Evolutionary conservation across 2,329 filamentous ascomycete species (phyloP), one percentile per base, ranked within the genome.

Genomic region (Aplosporella prunicola): DNA sequence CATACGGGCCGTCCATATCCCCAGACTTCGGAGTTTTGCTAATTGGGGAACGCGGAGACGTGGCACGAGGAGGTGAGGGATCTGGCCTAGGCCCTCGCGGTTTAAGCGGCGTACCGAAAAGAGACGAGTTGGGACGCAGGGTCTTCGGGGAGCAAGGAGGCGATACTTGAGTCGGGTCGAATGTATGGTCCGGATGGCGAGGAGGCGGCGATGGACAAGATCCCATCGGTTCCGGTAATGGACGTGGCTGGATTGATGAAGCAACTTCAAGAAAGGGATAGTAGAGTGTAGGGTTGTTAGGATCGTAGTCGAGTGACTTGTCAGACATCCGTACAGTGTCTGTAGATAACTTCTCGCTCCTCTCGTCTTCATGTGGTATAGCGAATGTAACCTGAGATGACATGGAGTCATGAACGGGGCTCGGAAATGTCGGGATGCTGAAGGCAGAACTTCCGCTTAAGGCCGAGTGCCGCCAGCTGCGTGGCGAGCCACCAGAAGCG

Each of bases 121-220:
- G 6, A 3, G 25, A 17, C 9, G 38, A 35, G 3, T 46, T 46
- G 2, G 49, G 43, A 9, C 45, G 51, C 9, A 51, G 40, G 1
- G 54, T 57, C 41, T 62, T 62, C 1, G 61, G 61, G 6, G 60
- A 63, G 36, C 55, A 57, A 5, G 60, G 55, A 1, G 60, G 59
- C 9, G 58, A 59, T 15, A 50, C 8, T 8, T 9, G 28, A 31
- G 20, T 38, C 35, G 22, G n/a, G 8, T 24, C n/a, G 22, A 24
- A 30, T 16, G 18, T 29, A 31, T 16, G 38, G 37, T 24, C 22
- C 45, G 16, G 43, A 42, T 13, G 50, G n/a, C n/a, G n/a, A n/a
- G n/a, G n/a, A n/a, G n/a, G 52, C 22, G 49, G 53, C 9, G 45
- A 43, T 8, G 53, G 53, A 42, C 57, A 49, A 24, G 56, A 55